Percentiles rank a stretch among this genome's conserved stretches.
Conservation (phyloP, 306 rosid species). For the Comarum palustre region DNA sequence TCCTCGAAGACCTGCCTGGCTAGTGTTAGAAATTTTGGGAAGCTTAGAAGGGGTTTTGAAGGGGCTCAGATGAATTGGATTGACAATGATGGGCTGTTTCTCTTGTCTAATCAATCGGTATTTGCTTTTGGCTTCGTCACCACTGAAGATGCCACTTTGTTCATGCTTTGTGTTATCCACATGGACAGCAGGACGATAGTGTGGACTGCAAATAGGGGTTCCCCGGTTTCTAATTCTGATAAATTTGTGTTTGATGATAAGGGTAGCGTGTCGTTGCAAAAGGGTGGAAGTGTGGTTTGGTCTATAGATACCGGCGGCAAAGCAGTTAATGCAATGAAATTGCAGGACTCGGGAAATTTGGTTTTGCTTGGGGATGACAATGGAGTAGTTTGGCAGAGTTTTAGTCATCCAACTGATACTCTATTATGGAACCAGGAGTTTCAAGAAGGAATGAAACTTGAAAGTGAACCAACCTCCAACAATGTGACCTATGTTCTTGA, state of each 20-base stretch:
- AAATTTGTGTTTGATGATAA: conserved; percentile 52
- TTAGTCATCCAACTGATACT: conserved; percentile 75
- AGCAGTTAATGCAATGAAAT: conserved; percentile 56
- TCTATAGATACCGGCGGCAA: conserved; percentile 48
- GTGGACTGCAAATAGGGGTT: conserved; percentile 75
- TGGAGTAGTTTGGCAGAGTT: conserved; percentile 73
- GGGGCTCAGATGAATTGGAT: conserved; percentile 71
- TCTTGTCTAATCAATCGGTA: conserved; percentile 39
- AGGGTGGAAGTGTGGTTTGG: conserved; percentile 54
- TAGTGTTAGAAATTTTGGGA: conserved; percentile 35
- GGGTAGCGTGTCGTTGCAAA: conserved; percentile 51
- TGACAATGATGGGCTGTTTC: conserved; percentile 56
- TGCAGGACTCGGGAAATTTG: conserved; percentile 72
- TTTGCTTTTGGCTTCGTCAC: conserved; percentile 60
- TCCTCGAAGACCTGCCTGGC: conserved; percentile 36
- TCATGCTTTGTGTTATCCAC: conserved; percentile 52
- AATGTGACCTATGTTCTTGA: conserved; percentile 61
- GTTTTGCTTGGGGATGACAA: conserved; percentile 47
- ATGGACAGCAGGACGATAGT: conserved; percentile 24
- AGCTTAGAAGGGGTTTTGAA: conserved; percentile 38
- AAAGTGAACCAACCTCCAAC: conserved; percentile 43
- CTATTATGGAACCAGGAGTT: conserved; percentile 65
- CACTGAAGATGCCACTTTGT: conserved; percentile 41
- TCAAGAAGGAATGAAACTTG: conserved; percentile 67
- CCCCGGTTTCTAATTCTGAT: conserved; percentile 67